A percentile compares a stretch with the other conserved stretches of the same genome.
phyloP scores from a whole-genome alignment of 2,329 filamentous ascomycete genomes.

The Bipolaris cookei region DNA sequence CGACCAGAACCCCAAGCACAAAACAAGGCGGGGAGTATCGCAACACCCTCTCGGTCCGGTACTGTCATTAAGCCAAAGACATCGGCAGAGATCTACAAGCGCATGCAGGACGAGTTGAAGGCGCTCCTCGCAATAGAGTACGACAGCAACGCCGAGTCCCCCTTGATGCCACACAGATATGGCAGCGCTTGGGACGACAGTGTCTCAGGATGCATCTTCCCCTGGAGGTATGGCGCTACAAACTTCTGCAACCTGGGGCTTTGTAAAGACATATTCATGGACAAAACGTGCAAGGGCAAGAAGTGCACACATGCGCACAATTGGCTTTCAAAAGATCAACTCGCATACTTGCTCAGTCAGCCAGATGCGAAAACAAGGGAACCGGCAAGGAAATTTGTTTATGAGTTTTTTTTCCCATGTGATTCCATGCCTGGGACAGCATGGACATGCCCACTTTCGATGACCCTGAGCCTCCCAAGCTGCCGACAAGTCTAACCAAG shows the following conservation, averaged over 20 bases:
- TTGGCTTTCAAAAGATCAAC: neutral
- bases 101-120: neutral
- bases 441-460: neutral
- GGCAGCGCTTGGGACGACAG: neutral
- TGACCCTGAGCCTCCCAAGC: neutral
- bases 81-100: neutral
- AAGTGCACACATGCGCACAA: neutral
- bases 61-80: neutral
- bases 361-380: neutral
- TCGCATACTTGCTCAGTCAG: neutral
- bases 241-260: neutral
- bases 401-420: neutral
- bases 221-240: neutral
- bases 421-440: neutral
- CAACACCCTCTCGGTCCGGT: no score
- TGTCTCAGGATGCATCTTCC: neutral
- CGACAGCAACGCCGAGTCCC: neutral
- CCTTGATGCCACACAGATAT: neutral
- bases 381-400: neutral
- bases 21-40: no score
- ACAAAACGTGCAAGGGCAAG: neutral
- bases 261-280: neutral
- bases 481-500: neutral
- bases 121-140: neutral
- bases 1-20: no score